Base-by-base conservation (phyloP, 768 basidiomycete species). In the Lactarius quietus region DNA sequence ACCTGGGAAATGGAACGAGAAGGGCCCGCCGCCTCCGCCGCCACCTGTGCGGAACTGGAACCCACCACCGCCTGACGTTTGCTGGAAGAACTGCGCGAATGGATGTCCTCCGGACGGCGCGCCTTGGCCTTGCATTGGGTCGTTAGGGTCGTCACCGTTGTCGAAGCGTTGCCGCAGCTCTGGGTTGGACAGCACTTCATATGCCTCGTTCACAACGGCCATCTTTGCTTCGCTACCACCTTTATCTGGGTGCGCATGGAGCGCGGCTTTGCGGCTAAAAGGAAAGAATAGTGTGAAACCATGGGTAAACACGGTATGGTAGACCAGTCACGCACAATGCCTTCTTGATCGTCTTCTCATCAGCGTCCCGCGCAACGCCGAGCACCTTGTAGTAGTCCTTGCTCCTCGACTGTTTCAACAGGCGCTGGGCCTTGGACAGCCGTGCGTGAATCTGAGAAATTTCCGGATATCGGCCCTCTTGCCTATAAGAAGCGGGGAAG, bases 371-470 rank as follows among this genome's bases (percentile, higher is more conserved):
- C 6, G 89, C 73, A 2, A 98, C 93, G 8, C 88, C 93, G 2
- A 99, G 78, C 51, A 98, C 85, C 78, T 98, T 98, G 82, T 99
- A 98, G 73, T 98, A 99, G 70, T 98, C 95, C 78, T 98, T 98
- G 73, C 86, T 85, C 70, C 86, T 89, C 55, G 89, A 90, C 76
- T 93, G 92, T 74, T 98, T 98, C 63, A 98, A 78, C 58, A 93
- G 76, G 64, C 85, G 83, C 73, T 96, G 93, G 1, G 96, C 94
- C 72, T 85, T 89, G 69, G 88, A 85, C 51, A 98, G 74, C n/a
- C 87, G 80, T 51, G 81, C 76, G 59, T 90, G 83, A 59, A 95
- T 85, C 89, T 93, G 70, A 7, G 66, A 56, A 59, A 29, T 29
- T 33, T 17, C 33, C 20, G 23, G 8, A 45, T 17, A 36, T 62